A percentile compares a stretch with the other conserved stretches of the same genome.
These are phyloP conservation scores for Coniochaeta ligniaria DNA, from an alignment of 2,329 filamentous ascomycete genomes.

Conservation along the genomic window DNA sequence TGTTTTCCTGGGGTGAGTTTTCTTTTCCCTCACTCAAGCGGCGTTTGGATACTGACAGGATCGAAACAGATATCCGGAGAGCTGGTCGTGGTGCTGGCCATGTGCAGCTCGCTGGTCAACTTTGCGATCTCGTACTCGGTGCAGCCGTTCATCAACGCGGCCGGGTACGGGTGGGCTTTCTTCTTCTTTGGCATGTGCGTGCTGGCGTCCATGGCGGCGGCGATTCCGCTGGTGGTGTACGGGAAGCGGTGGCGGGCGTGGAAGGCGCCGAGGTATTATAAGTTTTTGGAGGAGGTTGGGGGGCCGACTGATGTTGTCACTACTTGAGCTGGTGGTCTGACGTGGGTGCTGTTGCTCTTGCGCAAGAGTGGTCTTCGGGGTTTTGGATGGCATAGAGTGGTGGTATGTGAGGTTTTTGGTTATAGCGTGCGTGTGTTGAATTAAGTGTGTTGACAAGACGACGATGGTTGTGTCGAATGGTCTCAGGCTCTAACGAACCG, in stretches of 20 bases:
- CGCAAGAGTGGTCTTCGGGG: no score
- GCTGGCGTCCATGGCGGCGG: slow-evolving; percentile 15
- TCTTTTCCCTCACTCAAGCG: background rate
- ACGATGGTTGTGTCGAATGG: no score
- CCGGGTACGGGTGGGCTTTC: slow-evolving; percentile 20
- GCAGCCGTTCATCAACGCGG: slow-evolving; percentile 28
- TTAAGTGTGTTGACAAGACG: no score
- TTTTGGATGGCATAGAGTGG: no score
- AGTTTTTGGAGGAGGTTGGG: slow-evolving; percentile 1
- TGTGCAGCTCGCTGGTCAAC: slow-evolving; percentile 19
- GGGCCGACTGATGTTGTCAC: background rate
- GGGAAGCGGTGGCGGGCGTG: slow-evolving; percentile 23
- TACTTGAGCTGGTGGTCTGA: background rate
- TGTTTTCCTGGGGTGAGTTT: slow-evolving; percentile 24
- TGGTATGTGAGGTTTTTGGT: no score
- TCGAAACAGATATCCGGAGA: slow-evolving; percentile 23
- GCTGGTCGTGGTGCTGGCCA: slow-evolving; percentile 27
- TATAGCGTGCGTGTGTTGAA: no score
- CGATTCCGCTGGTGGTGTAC: slow-evolving; percentile 20
- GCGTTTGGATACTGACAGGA: background rate
- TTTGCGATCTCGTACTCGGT: slow-evolving; percentile 30
- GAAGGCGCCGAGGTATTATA: slow-evolving; percentile 2
- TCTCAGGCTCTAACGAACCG: no score
- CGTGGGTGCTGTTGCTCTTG: no score
- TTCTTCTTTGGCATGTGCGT: slow-evolving; percentile 26